These are phyloP conservation scores for Conringia planisiliqua DNA, from an alignment of 345 rosid species.

Conservation along the genomic window DNA sequence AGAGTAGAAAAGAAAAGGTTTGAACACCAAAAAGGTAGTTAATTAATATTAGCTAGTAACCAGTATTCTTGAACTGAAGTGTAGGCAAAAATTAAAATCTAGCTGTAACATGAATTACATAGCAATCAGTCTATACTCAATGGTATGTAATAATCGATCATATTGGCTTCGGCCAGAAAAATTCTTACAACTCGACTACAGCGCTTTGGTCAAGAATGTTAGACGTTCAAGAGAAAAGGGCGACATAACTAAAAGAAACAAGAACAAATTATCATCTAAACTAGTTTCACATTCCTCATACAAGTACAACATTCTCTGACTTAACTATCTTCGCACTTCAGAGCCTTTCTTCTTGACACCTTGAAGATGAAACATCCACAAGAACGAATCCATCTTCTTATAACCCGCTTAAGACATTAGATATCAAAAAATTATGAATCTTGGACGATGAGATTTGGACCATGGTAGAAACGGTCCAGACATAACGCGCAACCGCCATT, in stretches of 20 bases:
- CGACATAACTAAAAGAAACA: background rate
- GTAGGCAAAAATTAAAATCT: no score
- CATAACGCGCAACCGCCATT: conserved; percentile 4
- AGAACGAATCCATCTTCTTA: conserved; percentile 47
- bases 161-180: no score
- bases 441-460: conserved; percentile 42
- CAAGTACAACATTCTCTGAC: conserved; percentile 35
- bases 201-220: no score
- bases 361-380: conserved; percentile 52
- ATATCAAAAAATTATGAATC: conserved; percentile 34
- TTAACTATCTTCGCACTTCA: conserved; percentile 32
- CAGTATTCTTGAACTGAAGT: no score
- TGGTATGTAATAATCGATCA: no score
- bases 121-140: no score
- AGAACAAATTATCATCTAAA: background rate
- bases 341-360: conserved; percentile 47
- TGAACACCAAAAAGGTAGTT: no score
- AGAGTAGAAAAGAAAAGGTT: no score
- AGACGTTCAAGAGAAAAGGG: background rate
- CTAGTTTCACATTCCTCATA: conserved; percentile 23
- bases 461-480: conserved; percentile 34
- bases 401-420: conserved; percentile 37
- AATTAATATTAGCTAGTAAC: no score
- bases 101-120: no score
- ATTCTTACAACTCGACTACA: no score